These are phyloP conservation scores for Neurospora sp. DNA, from an alignment of 2,329 filamentous ascomycete species.

Conservation along the genomic window DNA sequence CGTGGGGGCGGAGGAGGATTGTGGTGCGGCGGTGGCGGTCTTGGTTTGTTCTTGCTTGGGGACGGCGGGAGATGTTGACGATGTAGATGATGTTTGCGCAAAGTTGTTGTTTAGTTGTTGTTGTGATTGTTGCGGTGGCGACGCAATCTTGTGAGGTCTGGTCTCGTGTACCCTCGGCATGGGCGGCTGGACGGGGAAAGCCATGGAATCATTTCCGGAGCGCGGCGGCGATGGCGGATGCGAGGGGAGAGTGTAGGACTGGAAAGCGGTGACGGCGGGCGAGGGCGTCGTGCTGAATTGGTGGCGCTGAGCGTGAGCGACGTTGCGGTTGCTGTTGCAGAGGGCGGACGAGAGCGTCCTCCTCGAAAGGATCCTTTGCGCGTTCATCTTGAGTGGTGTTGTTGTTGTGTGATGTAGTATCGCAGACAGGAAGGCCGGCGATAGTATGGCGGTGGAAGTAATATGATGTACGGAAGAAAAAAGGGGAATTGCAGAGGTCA, in stretches of 20 bases:
- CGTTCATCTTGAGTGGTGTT: constrained; percentile 30
- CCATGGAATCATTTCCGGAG: constrained; percentile 35
- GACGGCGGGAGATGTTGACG: constrained; percentile 2
- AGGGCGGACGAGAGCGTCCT: constrained; percentile 29
- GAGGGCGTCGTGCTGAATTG: constrained; percentile 29
- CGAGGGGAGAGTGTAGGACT: constrained; percentile 41
- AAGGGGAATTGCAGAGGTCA: not conserved
- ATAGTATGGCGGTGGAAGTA: constrained; percentile 11
- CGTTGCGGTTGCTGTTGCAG: constrained; percentile 10
- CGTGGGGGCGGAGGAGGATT: not conserved
- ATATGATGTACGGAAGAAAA: not conserved
- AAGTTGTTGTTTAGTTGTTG: constrained; percentile 39
- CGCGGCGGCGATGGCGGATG: constrained; percentile 30
- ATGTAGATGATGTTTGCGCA: constrained; percentile 19
- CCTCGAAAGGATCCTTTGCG: constrained; percentile 25
- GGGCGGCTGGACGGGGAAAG: constrained; percentile 28
- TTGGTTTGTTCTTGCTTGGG: constrained; percentile 6
- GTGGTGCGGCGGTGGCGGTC: constrained; percentile 7
- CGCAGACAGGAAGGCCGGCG: constrained; percentile 12
- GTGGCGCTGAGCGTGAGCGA: constrained; percentile 22
- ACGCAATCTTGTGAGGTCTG: constrained; percentile 29
- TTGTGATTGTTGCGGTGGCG: constrained; percentile 23
- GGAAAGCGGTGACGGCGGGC: constrained; percentile 30
- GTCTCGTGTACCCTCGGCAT: constrained; percentile 45
- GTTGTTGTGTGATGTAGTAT: not conserved